Evolutionary conservation across 176 grass and related monocot genomes (phyloP), one percentile per base, ranked within the genome.

Genomic region (Triticum timopheevii): DNA sequence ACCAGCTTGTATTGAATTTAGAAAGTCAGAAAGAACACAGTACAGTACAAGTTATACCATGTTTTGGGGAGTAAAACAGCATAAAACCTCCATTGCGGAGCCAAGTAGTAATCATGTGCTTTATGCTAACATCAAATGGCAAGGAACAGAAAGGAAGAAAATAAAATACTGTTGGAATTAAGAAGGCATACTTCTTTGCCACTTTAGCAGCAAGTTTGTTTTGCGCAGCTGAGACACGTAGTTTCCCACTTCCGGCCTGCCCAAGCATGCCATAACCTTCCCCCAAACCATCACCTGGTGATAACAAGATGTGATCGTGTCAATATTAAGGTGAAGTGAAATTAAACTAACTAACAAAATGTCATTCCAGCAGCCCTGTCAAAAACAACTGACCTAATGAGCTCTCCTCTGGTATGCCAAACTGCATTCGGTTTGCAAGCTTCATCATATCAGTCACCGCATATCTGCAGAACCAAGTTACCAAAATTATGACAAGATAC

Each of bases 221-320:
- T 87, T 98, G 93, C 20, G 35, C 96, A 79, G 88, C 74, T 87
- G 96, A 91, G 4, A 94, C 91, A 63, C 90, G 91, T 74, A 98
- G 89, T 69, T 89, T 98, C 69, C 96, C 91, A 49, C 88, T 98
- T 79, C 96, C 90, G 79, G 92, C 93, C 84, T 98, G 96, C 73
- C 96, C 93, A n/a, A 95, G 96, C 96, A 98, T 95, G 38, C 96
- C 96, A 89, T 93, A 98, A 19, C 84, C 89, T 90, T 90, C 88
- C 38, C 95, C 95, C 71, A 98, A 90, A 63, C 93, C 96, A 94
- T 98, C 96, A 82, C 91, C 93, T 98, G 39, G 69, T 75, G 31
- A 79, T 2, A 87, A 19, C 19, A 86, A 87, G 54, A 86, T 50
- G 50, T 76, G 13, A 56, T 69, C 45, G 40, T 64, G 80, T 81